Evolutionary conservation across 306 rosid species (phyloP), one percentile per base, ranked within the genome.

Genomic region (barrel medic (Medicago truncatula)): DNA sequence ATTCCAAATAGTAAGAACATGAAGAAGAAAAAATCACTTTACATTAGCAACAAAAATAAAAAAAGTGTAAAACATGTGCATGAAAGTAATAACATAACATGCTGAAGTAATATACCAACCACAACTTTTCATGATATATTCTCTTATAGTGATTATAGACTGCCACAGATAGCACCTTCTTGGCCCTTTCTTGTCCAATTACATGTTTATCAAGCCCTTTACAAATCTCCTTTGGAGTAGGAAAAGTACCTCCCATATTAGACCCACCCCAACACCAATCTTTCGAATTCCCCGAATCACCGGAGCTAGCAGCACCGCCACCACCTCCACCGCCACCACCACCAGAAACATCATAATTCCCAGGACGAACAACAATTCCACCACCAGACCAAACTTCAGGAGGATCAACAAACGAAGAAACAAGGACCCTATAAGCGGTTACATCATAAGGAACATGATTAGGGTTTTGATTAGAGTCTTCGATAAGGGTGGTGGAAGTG

Each of bases 141-240:
- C 99, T 91, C 92, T 92, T 90, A 75, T 96, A 96, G 76, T 96
- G 98, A 84, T 96, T 96, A 89, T 92, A 96, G 63, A 96, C 99
- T 46, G 98, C 97, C 84, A 96, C 97, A 56, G 99, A 83, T 57
- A 96, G 92, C 78, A 96, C 99, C 97, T 96, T 96, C 70, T 96
- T 96, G 39, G 99, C 98, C 81, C 85, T 88, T 79, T 89, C 93
- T 71, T 96, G 99, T 70, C 99, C 99, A 89, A 96, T 96, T 12
- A 96, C 99, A 71, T 86, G 92, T 80, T 89, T 92, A 73, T 96
- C 99, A 47, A 96, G 97, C 80, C 97, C 99, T 64, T 84, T 88
- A 38, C 92, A 86, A 69, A 96, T 89, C 63, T 92, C 99, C 87
- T 96, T 96, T 0, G 99, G 99, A 28, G 97, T 92, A n/a, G 99